Evolutionary conservation across 805 yeast species (phyloP), one percentile per base, ranked within the genome.

Genomic region (Saccharomycopsis microspora): DNA sequence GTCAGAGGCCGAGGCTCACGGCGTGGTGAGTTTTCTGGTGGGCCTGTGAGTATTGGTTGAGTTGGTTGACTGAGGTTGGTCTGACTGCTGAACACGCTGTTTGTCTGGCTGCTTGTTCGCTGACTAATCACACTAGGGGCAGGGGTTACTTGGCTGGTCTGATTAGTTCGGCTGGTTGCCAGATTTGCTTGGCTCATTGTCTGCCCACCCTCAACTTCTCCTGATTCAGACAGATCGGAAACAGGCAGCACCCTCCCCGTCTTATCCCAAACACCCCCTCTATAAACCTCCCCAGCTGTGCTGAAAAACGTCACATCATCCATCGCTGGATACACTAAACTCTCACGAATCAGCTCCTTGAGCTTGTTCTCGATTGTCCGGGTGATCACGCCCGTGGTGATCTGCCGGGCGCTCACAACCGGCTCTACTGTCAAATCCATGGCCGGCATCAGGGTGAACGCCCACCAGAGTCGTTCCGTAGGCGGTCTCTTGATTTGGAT

Each of bases 221-320:
- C n/a, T 8, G 9, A n/a, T 10, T 32, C 39, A 7, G 45, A 39
- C n/a, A 9, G 8, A n/a, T 34, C 36, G 36, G n/a, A 3, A 9
- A 9, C 36, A 34, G 36, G 36, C 19, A 19, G 19, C 19, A 19
- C 19, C 41, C 68, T 58, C 1, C 42, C 57, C 0, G 63, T 48
- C 28, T 69, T 68, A 54, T 82, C 88, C 97, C 97, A 90, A 29
- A 90, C 78, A 11, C 98, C 98, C 44, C 96, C 98, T 54, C 96
- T 74, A 61, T 79, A 93, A 9, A 86, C 63, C 54, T 86, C 95
- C 38, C 64, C 71, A 2, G 65, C 62, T 0, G 96, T 79, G 47
- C 76, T 68, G 58, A 71, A 83, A 58, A 85, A 83, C 0, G 80
- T 76, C 39, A 87, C 62, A 60, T 90, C 97, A 62, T 90, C 97